A percentile compares a stretch with the other conserved stretches of the same genome.
Conservation (phyloP, 805 yeast genomes). For the Wickerhamiella allomyrinae region DNA sequence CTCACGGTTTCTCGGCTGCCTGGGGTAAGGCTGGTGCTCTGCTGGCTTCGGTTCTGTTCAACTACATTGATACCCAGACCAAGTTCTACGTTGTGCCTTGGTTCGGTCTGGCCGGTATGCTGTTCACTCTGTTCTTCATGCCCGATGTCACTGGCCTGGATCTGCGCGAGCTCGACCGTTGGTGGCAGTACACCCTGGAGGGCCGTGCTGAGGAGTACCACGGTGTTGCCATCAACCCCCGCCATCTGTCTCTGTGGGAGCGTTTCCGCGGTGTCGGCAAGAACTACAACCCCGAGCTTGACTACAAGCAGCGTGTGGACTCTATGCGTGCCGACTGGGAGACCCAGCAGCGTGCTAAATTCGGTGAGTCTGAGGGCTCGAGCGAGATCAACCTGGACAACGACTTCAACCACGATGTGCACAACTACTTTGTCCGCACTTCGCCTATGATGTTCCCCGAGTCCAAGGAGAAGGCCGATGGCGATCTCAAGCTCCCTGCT, state of each 20-base stretch:
- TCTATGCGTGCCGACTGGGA: conserved; percentile 27
- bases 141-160: conserved; percentile 29
- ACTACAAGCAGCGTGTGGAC: conserved; percentile 27
- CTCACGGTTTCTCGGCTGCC: conserved; percentile 55
- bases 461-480: conserved; percentile 16
- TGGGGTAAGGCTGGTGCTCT: conserved; percentile 52
- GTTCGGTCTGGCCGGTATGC: conserved; percentile 28
- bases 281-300: conserved; percentile 27
- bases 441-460: conserved; percentile 23
- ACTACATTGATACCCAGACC: conserved; percentile 24
- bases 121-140: conserved; percentile 22
- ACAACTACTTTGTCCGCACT: conserved; percentile 25
- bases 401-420: conserved; percentile 22
- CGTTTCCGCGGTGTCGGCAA: conserved; percentile 23
- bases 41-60: conserved; percentile 33
- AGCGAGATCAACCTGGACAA: conserved; percentile 13
- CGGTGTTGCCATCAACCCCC: conserved; percentile 27
- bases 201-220: conserved; percentile 28
- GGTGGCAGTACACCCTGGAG: conserved; percentile 24
- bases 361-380: conserved; percentile 12
- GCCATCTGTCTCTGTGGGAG: conserved; percentile 27
- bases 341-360: conserved; percentile 22
- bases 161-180: conserved; percentile 26
- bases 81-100: conserved; percentile 28
- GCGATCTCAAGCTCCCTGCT: conserved; percentile 23